Evolutionary conservation across 148 eudicot genomes (phyloP), one percentile per base, ranked within the genome.

Genomic region (Amaranthus palmeri): DNA sequence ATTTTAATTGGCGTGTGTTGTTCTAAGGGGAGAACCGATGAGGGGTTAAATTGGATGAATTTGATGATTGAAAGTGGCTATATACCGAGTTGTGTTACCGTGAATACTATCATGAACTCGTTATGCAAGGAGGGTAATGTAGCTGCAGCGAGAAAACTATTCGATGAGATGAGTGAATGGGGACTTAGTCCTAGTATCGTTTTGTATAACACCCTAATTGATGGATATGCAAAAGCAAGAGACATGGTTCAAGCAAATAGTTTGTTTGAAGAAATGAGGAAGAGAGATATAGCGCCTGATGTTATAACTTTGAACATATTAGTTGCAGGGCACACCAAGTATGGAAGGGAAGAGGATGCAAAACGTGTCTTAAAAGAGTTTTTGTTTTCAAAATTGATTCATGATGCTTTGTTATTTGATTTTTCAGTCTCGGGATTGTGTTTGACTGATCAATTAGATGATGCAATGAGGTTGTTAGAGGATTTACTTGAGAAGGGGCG

Each of bases 171-270:
- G 78, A 77, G 54, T 74, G 86, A 85, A 66, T 54, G 80, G 72
- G 90, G 89, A 66, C 70, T 88, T 45, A 56, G 17, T 61, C 89
- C 88, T 17, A 85, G 68, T 76, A 85, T 89, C 47, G 63, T 59
- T 9, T 74, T 81, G 52, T 86, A 91, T 73, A 95, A 95, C 71
- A 80, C 87, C 42, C 67, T 95, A 61, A 85, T 95, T 67, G 84
- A 88, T 76, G 99, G 99, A 46, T 95, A 85, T 84, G 93, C 88
- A 52, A 91, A 91, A 78, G 87, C 93, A 69, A 83, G 87, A 78
- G 85, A 88, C 65, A 81, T 95, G 55, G 80, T 47, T 80, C 64
- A 79, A 69, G 99, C 99, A 50, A 78, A 73, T 54, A 68, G 74
- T 73, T 87, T 95, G 76, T 89, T 85, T 74, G 83, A 79, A 58